Conservation (phyloP, 768 basidiomycete species). For the Auriscalpium vulgare region DNA sequence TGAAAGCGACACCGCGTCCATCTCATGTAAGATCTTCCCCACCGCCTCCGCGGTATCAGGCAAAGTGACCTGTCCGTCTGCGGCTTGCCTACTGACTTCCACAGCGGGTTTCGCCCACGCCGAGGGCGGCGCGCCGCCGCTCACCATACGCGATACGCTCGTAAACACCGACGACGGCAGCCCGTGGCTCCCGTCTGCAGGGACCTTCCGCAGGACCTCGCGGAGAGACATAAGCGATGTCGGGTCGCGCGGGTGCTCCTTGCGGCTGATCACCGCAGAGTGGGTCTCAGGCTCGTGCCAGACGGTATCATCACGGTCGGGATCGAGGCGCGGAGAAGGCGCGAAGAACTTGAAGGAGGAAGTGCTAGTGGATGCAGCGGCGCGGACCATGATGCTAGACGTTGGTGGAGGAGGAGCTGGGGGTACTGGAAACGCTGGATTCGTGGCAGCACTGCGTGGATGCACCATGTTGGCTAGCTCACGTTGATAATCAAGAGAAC, state of each 20-base stretch:
- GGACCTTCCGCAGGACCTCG: constrained; percentile 50
- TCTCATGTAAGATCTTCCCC: constrained; percentile 39
- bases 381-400: constrained; percentile 14
- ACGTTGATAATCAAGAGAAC: constrained; percentile 50
- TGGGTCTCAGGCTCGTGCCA: constrained; percentile 58
- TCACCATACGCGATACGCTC: constrained; percentile 11
- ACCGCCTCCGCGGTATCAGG: constrained; percentile 30
- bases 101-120: constrained; percentile 55
- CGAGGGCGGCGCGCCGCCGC: constrained; percentile 23
- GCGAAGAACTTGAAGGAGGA: constrained; percentile 44
- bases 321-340: constrained; percentile 40
- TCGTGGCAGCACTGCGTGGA: neutral
- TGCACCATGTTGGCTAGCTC: constrained; percentile 27
- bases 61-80: constrained; percentile 38
- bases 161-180: constrained; percentile 17
- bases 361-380: constrained; percentile 20
- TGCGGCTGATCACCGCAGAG: constrained; percentile 52
- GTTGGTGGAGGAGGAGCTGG: constrained; percentile 5
- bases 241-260: constrained; percentile 55
- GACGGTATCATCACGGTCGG: constrained; percentile 47
- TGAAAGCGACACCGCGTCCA: constrained; percentile 25
- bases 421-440: neutral
- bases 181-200: constrained; percentile 24
- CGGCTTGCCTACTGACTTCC: constrained; percentile 41
- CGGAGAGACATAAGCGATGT: constrained; percentile 49